Evolutionary conservation across 257 asterid species (phyloP), one percentile per base, ranked within the genome.

Genomic region (Phtheirospermum japonicum): DNA sequence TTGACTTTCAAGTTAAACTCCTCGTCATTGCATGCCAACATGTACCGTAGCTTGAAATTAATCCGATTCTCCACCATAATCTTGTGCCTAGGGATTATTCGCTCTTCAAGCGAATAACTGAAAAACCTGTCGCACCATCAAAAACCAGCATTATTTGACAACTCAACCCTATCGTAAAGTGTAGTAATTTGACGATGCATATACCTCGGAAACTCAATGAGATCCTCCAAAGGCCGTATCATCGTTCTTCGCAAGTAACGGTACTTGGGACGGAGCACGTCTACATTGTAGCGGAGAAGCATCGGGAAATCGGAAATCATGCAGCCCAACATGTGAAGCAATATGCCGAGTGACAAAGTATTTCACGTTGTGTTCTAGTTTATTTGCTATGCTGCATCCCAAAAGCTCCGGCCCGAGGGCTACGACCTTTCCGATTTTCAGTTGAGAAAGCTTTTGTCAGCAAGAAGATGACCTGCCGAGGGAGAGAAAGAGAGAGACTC

Each of bases 201-300:
- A 40, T 73, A 92, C 99, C 99, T 92, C 53, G 99, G 99, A 64
- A 86, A 92, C 68, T 92, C 99, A 30, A 89, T 79, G 57, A 86
- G 72, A 74, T 92, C 99, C 52, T 71, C 70, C 67, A 89, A 64
- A 53, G 99, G 96, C 7, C 95, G 95, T 53, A 92, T 76, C 99
- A 92, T 92, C 69, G 70, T 82, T 73, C 94, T 77, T 49, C 97
- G 67, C 54, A 92, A 72, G 82, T 89, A 92, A 32, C 80, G 87
- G 71, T 92, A 92, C 77, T 92, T 92, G 65, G 97, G 95, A 42
- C 95, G 95, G 4, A 92, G 95, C 63, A 89, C 54, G 9, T 92
- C 94, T 59, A 82, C 69, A 72, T 83, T 89, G 73, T 89, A 92
- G 4, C 86, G 83, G 3, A 92, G 93, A 64, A 92, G 80, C 86